phyloP scores from a whole-genome alignment of 805 yeast genomes.

The Candida adriatica region DNA sequence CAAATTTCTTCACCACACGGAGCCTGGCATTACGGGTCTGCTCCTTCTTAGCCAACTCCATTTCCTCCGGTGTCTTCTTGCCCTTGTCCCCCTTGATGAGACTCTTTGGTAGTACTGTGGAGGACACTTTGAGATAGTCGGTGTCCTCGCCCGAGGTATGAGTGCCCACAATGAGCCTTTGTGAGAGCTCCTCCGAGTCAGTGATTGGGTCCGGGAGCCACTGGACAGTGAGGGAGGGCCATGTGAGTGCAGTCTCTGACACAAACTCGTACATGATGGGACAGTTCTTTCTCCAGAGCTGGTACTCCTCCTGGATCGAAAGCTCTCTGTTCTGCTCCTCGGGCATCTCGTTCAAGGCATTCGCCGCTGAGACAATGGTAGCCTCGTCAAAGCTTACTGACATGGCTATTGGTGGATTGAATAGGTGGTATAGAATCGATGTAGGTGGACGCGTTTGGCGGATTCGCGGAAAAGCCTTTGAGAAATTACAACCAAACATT shows the following conservation, averaged over 20 bases:
- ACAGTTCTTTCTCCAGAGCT: slow-evolving; percentile 75
- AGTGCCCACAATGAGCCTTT: slow-evolving; percentile 60
- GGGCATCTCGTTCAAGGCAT: slow-evolving; percentile 1
- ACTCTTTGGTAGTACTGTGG: slow-evolving; percentile 39
- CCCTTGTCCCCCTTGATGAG: slow-evolving; percentile 26
- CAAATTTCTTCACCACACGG: slow-evolving; percentile 52
- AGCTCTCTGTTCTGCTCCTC: slow-evolving; percentile 24
- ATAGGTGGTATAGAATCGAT: no score
- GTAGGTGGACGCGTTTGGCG: no score
- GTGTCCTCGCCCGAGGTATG: slow-evolving; percentile 66
- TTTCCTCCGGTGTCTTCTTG: slow-evolving; percentile 6
- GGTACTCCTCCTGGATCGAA: slow-evolving; percentile 50
- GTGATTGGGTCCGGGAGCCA: slow-evolving; percentile 51
- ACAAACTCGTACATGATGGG: slow-evolving; percentile 80
- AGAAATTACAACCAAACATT: no score
- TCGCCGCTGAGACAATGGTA: slow-evolving; percentile 4
- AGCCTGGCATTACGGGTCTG: slow-evolving; percentile 43
- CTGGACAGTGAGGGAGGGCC: slow-evolving; percentile 79
- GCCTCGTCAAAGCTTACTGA: slow-evolving; percentile 6
- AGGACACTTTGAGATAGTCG: slow-evolving; percentile 50
- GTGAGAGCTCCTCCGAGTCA: slow-evolving; percentile 26
- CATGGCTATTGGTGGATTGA: no score
- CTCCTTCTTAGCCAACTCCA: slow-evolving; percentile 13
- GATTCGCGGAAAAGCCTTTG: no score
- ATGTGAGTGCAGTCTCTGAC: slow-evolving; percentile 68